phyloP scores from a whole-genome alignment of 1,139 yeast genomes.

The Suhomyces bolitotheri region DNA sequence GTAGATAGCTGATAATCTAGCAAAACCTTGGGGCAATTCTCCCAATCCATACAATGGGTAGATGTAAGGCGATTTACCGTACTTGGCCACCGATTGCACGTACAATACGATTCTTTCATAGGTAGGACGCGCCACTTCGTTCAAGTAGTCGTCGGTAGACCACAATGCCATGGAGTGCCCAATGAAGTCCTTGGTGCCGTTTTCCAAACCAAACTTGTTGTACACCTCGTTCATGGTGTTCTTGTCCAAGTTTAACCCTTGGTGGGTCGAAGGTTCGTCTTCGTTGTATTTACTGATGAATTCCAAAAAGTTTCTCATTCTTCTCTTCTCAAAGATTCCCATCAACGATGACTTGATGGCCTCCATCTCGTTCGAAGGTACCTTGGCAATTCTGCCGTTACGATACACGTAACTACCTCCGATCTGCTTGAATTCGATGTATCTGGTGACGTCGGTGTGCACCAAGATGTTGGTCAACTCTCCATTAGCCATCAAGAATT shows the following conservation, averaged over 20 bases:
- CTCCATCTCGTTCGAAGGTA: constrained; percentile 88
- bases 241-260: constrained; percentile 79
- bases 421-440: constrained; percentile 93
- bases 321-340: constrained; percentile 95
- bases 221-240: constrained; percentile 93
- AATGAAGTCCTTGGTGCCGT: constrained; percentile 91
- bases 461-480: constrained; percentile 93
- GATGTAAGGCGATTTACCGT: constrained; percentile 94
- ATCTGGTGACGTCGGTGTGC: constrained; percentile 93
- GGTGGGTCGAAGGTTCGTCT: constrained; percentile 77
- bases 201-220: constrained; percentile 85
- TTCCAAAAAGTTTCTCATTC: constrained; percentile 90
- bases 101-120: constrained; percentile 83
- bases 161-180: constrained; percentile 99
- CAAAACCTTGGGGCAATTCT: constrained; percentile 97
- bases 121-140: constrained; percentile 90
- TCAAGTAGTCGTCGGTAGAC: constrained; percentile 87
- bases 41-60: constrained; percentile 97
- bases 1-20: constrained; percentile 92
- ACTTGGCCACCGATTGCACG: constrained; percentile 87
- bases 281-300: constrained; percentile 83
- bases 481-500: constrained; percentile 96
- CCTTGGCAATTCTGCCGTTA: constrained; percentile 88
- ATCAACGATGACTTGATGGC: constrained; percentile 89
- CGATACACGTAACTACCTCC: constrained; percentile 94